Percentiles rank a stretch among this genome's conserved stretches.
phyloP scores from a whole-genome alignment of 768 basidiomycete genomes.

The Albatrellus ellisii region DNA sequence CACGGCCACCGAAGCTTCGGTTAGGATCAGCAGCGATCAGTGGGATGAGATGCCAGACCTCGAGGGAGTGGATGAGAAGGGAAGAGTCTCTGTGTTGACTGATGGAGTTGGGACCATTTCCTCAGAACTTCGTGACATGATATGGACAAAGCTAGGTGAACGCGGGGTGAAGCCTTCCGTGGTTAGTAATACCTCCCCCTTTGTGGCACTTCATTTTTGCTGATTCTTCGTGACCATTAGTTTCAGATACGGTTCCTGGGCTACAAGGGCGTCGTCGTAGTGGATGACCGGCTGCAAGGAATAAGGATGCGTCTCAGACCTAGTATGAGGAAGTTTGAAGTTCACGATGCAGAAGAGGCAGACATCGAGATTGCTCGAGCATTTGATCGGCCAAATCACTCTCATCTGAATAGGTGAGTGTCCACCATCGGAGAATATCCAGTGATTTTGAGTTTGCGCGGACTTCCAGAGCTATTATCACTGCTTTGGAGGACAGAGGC shows the following conservation, averaged over 20 bases:
- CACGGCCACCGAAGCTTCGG: conserved; percentile 67
- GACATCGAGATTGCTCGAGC: conserved; percentile 67
- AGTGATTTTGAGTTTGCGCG: background rate
- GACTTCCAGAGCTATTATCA: conserved; percentile 46
- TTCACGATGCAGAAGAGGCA: conserved; percentile 25
- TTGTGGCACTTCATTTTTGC: background rate
- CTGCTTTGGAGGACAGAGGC: conserved; percentile 67
- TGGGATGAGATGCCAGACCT: too few species aligned
- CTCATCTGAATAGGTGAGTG: conserved; percentile 54
- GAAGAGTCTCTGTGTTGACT: conserved; percentile 32
- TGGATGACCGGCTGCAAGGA: conserved; percentile 43
- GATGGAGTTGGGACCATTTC: conserved; percentile 81
- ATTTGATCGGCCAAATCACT: conserved; percentile 43
- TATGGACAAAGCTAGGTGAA: conserved; percentile 38
- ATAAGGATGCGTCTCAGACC: conserved; percentile 56
- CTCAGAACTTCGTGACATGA: conserved; percentile 35
- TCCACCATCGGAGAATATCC: background rate
- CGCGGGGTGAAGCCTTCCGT: conserved; percentile 40
- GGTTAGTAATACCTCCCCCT: conserved; percentile 26
- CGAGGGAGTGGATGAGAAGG: conserved; percentile 41
- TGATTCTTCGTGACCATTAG: conserved; percentile 18
- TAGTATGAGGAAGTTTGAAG: conserved; percentile 70
- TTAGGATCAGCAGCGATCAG: conserved; percentile 37
- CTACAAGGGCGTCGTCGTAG: conserved; percentile 67
- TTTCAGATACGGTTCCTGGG: conserved; percentile 75